Evolutionary conservation across 139 green algal genomes (phyloP).

Genomic region (Closterium sp.): DNA sequence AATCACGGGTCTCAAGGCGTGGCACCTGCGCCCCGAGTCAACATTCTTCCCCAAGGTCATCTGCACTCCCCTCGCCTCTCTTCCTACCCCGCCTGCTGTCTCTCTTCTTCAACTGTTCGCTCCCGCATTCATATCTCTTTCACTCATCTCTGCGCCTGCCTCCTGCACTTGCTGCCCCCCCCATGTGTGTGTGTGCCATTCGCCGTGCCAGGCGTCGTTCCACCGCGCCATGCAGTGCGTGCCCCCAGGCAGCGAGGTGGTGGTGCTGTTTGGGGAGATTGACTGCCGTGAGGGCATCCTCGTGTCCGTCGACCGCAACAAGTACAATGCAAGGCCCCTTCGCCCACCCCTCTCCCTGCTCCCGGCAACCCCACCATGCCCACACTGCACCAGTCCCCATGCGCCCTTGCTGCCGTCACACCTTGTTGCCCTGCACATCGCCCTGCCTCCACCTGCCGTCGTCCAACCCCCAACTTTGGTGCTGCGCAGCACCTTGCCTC

Average conservation of each 20-base stretch:
- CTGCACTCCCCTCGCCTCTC: not conserved
- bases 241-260: slow-evolving; percentile 54
- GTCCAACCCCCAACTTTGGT: no score
- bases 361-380: not conserved
- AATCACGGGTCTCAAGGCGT: slow-evolving; percentile 77
- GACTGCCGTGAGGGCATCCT: slow-evolving; percentile 82
- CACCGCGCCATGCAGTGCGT: slow-evolving; percentile 40
- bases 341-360: not conserved
- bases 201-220: slow-evolving; percentile 1
- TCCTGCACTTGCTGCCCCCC: no score
- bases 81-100: not conserved
- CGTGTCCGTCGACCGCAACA: slow-evolving; percentile 75
- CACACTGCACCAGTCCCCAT: not conserved
- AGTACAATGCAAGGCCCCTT: slow-evolving; percentile 56
- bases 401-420: no score
- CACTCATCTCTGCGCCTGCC: not conserved
- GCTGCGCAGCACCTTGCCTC: no score
- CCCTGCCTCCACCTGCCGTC: not conserved
- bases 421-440: not conserved
- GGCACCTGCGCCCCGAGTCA: slow-evolving; percentile 69
- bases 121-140: slow-evolving; percentile 48
- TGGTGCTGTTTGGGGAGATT: slow-evolving; percentile 81
- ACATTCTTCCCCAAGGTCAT: slow-evolving; percentile 68
- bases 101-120: not conserved
- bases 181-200: not conserved